These are phyloP conservation scores for Backusella australiensis DNA, from an alignment of 192 early-diverging fungal genomes.

Conservation along the genomic window DNA sequence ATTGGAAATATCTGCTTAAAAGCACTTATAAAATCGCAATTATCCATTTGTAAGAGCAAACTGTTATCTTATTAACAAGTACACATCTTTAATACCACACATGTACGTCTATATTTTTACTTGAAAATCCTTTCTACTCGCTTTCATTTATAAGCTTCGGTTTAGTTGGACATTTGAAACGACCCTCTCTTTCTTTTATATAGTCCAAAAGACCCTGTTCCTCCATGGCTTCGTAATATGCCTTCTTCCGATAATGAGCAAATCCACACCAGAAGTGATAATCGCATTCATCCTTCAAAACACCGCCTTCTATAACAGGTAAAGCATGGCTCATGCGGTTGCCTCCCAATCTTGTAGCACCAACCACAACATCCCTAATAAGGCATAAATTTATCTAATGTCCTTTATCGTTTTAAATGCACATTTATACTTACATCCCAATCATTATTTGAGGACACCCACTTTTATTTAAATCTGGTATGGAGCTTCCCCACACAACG, in stretches of 20 bases:
- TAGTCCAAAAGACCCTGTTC: conserved; percentile 7
- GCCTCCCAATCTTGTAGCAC: conserved; percentile 11
- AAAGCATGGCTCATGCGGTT: neutral
- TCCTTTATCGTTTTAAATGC: too few relatives aligned
- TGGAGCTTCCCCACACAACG: conserved; percentile 26
- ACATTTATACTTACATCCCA: conserved; percentile 12
- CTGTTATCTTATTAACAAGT: neutral
- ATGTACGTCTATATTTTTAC: neutral
- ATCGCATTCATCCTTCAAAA: conserved; percentile 25
- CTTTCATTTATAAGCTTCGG: neutral
- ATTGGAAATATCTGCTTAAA: neutral
- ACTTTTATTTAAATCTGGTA: conserved; percentile 25
- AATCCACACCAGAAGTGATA: conserved; percentile 16
- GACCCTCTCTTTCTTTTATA: neutral
- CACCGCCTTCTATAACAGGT: conserved; percentile 9
- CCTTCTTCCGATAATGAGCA: conserved; percentile 2
- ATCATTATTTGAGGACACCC: conserved; percentile 22
- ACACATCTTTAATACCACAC: neutral
- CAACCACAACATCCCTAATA: conserved; percentile 18
- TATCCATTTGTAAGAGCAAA: neutral
- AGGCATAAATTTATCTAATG: neutral
- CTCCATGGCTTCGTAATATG: conserved; percentile 13
- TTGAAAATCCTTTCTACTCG: neutral
- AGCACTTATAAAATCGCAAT: neutral
- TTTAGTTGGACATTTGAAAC: neutral